Evolutionary conservation across 1,139 yeast species (phyloP).

Genomic region (Scheffersomyces illinoinensis): DNA sequence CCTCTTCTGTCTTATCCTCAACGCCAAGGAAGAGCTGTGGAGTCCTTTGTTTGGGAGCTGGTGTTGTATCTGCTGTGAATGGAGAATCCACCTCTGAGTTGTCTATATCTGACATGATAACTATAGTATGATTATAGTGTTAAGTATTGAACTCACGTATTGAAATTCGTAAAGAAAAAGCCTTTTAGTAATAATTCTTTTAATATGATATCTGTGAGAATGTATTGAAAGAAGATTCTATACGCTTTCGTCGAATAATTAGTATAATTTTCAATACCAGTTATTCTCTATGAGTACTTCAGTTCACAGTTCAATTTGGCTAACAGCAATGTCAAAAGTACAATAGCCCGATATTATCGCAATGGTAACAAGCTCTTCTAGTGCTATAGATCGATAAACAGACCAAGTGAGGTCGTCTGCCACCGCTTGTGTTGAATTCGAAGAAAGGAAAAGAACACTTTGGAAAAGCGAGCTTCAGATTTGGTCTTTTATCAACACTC

Average conservation of each 20-base stretch:
- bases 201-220: background rate
- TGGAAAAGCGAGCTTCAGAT: background rate
- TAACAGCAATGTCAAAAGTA: background rate
- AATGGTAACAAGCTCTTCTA: background rate
- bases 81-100: background rate
- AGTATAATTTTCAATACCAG: background rate
- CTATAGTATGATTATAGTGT: background rate
- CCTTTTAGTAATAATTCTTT: background rate
- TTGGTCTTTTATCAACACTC: background rate
- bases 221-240: background rate
- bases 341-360: background rate
- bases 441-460: background rate
- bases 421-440: background rate
- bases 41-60: conserved; percentile 4
- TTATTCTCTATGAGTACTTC: background rate
- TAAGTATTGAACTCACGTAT: background rate
- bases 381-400: background rate
- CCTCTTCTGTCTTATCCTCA: conserved; percentile 71
- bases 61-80: conserved; percentile 3
- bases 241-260: background rate
- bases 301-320: background rate
- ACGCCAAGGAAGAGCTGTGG: conserved; percentile 45
- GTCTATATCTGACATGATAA: conserved; percentile 4
- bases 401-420: background rate
- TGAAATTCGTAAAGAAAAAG: background rate